Percentiles rank a stretch among this genome's conserved stretches.
Conservation (phyloP, 2,329 filamentous ascomycete species). For the Ilyonectria sp. region DNA sequence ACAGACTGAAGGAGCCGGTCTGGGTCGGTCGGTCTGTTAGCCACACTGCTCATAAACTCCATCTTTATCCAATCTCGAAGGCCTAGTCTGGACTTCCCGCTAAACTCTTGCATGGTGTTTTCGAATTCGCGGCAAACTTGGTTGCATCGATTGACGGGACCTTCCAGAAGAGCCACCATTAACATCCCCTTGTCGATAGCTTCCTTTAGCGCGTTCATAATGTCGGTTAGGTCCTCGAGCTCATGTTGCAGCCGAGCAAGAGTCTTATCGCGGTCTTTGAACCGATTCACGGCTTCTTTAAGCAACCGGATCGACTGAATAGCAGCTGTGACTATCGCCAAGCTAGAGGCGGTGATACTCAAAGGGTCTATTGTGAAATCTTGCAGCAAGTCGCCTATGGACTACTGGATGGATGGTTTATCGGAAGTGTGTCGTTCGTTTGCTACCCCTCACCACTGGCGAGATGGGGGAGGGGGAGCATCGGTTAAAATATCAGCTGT, state of each 20-base stretch:
- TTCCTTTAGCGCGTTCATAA: not conserved
- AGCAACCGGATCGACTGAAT: not conserved
- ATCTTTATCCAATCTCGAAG: conserved; percentile 58
- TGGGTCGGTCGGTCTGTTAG: too few relatives aligned
- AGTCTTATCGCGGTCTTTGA: not conserved
- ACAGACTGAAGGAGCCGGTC: too few relatives aligned
- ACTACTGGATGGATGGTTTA: too few relatives aligned
- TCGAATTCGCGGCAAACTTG: conserved; percentile 56
- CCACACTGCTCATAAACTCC: conserved; percentile 59
- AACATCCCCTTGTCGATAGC: not conserved
- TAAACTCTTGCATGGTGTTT: conserved; percentile 53
- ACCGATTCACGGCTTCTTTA: not conserved
- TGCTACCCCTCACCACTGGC: too few relatives aligned
- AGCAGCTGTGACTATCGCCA: too few relatives aligned
- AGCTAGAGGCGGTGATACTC: too few relatives aligned
- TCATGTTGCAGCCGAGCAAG: not conserved
- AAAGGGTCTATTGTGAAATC: too few relatives aligned
- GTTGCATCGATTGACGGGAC: conserved; percentile 54
- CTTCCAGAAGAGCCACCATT: conserved; percentile 42
- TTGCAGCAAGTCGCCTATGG: too few relatives aligned
- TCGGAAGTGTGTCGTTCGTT: too few relatives aligned
- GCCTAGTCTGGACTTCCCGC: conserved; percentile 50
- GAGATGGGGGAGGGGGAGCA: too few relatives aligned
- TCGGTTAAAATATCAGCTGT: too few relatives aligned
- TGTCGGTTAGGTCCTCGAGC: not conserved